Base-by-base conservation (phyloP, 805 yeast species). In the Kazachstania psychrophila region DNA sequence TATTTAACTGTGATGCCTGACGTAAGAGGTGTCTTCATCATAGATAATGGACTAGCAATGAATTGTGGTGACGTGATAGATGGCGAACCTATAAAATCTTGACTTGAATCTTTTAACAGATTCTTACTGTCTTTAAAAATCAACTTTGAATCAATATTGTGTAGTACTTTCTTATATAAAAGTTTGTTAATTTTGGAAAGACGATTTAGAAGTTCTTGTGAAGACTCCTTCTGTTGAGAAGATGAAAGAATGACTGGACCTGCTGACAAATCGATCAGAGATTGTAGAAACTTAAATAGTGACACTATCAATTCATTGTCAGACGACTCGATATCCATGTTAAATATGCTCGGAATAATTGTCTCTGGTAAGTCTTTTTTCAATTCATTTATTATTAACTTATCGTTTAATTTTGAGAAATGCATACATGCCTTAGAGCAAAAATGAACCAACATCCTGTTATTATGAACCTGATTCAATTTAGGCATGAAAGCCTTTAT, bases 41-140 rank as follows among this genome's bases (percentile, higher is more conserved):
- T 40, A 2, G 53, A 42, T 8, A 48, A 34, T 15, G 60, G 59
- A 27, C 54, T 54, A n/a, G 52, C 40, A 14, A 48, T 43, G 23
- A 45, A 50, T 23, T 54, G 55, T 3, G 61, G 60, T 1, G 63
- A 56, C 7, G 54, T 45, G 10, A 53, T 42, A 1, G 58, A 46
- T 11, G 62, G 61, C 2, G 61, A 51, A 18, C 36, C 38, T 16
- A 41, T 39, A 28, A 32, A 47, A 15, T 47, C 51, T 9, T 44
- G 48, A 3, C 36, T 31, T 2, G 38, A 16, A 11, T 46, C 46
- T 19, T 35, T 40, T 13, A 42, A 16, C 15, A 38, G 23, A 17
- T 27, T 25, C 18, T 25, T 44, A 1, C 44, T 15, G 15, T 47
- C 50, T 17, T 46, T 50, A 28, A 48, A 47, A 12, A 37, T 33